phyloP scores from a whole-genome alignment of 106 monocot species.

The Vanilla planifolia region DNA sequence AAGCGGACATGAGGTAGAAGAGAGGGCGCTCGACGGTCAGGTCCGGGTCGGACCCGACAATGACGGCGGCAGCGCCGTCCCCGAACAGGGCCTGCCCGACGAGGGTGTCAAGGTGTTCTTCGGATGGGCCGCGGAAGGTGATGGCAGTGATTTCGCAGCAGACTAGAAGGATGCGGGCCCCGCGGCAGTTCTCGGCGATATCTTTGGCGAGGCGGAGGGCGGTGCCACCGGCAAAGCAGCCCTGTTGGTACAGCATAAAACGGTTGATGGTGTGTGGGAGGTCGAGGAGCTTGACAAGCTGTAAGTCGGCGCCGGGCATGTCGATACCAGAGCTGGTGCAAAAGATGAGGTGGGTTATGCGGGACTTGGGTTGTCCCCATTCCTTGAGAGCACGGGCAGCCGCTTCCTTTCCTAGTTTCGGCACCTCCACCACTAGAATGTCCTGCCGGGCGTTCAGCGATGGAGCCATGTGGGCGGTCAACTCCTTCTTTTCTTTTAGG shows the following conservation, averaged over 20 bases:
- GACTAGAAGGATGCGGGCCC: constrained; percentile 5
- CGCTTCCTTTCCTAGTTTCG: constrained; percentile 5
- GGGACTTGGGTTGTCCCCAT: constrained; percentile 6
- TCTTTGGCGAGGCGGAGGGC: constrained; percentile 11
- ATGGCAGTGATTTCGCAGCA: constrained; percentile 3
- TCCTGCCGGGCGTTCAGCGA: constrained; percentile 13
- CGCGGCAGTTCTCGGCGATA: constrained; percentile 6
- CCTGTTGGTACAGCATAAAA: constrained; percentile 15
- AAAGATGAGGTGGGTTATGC: constrained; percentile 9
- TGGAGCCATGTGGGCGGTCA: constrained; percentile 5
- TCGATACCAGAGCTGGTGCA: constrained; percentile 4
- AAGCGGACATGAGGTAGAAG: constrained; percentile 6
- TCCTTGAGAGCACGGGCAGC: constrained; percentile 2
- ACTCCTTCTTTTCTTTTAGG: not conserved
- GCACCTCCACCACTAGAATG: not conserved
- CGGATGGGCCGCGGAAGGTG: constrained; percentile 3
- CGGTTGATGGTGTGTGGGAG: constrained; percentile 5
- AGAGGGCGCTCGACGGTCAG: not conserved
- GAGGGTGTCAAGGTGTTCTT: not conserved
- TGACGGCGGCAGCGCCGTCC: constrained; percentile 3
- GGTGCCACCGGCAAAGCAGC: constrained; percentile 15
- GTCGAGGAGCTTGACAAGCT: constrained; percentile 1
- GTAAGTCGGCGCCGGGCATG: constrained; percentile 12
- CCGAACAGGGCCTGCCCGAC: constrained; percentile 8
- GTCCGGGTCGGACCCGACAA: constrained; percentile 7